phyloP scores from a whole-genome alignment of 176 grass and related monocot species.

The Pharus latifolius region DNA sequence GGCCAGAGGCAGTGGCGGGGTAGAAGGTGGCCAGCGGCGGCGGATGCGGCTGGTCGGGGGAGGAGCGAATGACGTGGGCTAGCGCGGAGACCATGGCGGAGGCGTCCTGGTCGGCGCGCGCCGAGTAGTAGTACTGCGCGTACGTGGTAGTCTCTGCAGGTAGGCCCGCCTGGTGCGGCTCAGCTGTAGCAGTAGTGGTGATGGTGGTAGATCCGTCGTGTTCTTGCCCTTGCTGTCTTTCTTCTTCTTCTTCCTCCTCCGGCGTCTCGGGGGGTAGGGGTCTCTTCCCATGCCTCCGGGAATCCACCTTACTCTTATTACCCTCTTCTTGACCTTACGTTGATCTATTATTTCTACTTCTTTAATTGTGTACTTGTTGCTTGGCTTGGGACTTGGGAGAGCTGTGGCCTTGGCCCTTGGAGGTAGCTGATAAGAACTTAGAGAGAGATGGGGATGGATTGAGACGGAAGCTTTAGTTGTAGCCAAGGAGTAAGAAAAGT shows the following conservation, averaged over 20 bases:
- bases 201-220: no score
- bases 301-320: slow-evolving; percentile 90
- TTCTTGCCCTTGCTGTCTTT: no score
- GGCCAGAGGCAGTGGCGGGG: no score
- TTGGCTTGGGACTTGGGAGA: background rate
- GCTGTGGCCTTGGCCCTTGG: background rate
- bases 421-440: slow-evolving; percentile 10
- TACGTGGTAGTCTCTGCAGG: slow-evolving; percentile 30
- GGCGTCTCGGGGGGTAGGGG: slow-evolving; percentile 59
- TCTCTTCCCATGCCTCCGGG: slow-evolving; percentile 83
- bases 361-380: no score
- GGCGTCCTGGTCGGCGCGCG: slow-evolving; percentile 66
- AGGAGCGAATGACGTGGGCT: slow-evolving; percentile 63
- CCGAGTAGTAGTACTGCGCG: slow-evolving; percentile 53
- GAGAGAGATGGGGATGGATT: slow-evolving; percentile 2
- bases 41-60: slow-evolving; percentile 15
- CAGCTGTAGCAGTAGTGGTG: no score
- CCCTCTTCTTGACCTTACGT: no score
- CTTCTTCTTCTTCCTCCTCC: slow-evolving; percentile 35
- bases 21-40: background rate
- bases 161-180: background rate
- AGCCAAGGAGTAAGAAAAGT: no score
- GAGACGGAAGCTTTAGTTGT: no score
- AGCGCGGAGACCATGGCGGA: slow-evolving; percentile 87
- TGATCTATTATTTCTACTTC: no score